These are phyloP conservation scores for Leccinum griseonigrum DNA, from an alignment of 1,284 basidiomycete genomes.

Conservation along the genomic window DNA sequence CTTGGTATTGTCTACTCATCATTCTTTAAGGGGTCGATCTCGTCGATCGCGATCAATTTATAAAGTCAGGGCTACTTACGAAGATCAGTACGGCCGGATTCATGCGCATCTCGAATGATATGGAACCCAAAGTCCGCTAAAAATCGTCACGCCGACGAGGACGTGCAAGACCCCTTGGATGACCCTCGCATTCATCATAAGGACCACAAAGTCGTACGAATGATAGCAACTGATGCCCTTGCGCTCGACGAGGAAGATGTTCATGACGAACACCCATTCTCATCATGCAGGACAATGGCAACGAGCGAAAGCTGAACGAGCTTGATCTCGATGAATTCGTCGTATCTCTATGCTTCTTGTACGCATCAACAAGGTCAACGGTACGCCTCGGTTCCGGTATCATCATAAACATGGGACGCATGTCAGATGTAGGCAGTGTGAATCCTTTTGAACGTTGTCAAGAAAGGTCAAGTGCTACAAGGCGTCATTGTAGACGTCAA, in stretches of 20 bases:
- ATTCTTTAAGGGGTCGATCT: slow-evolving; percentile 75
- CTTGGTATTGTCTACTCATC: slow-evolving; percentile 9
- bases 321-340: slow-evolving; percentile 98
- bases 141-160: slow-evolving; percentile 69
- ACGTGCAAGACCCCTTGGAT: slow-evolving; percentile 87
- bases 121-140: slow-evolving; percentile 58
- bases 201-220: slow-evolving; percentile 96
- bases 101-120: slow-evolving; percentile 80
- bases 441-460: slow-evolving; percentile 50
- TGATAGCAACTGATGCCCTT: slow-evolving; percentile 98
- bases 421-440: slow-evolving; percentile 50
- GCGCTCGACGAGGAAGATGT: slow-evolving; percentile 95
- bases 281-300: slow-evolving; percentile 84
- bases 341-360: slow-evolving; percentile 80
- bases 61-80: slow-evolving; percentile 75
- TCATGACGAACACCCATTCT: slow-evolving; percentile 84
- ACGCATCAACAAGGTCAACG: slow-evolving; percentile 45
- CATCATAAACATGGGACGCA: slow-evolving; percentile 65
- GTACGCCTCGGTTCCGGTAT: slow-evolving; percentile 91
- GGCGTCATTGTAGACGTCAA: slow-evolving; percentile 79
- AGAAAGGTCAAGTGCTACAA: slow-evolving; percentile 77
- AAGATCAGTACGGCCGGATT: slow-evolving; percentile 91
- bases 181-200: slow-evolving; percentile 96
- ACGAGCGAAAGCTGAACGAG: slow-evolving; percentile 82
- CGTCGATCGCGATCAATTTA: slow-evolving; percentile 81